Percentiles rank a stretch among this genome's conserved stretches.
Conservation (phyloP, 441 rosid species). For the Aquilaria agallochum region DNA sequence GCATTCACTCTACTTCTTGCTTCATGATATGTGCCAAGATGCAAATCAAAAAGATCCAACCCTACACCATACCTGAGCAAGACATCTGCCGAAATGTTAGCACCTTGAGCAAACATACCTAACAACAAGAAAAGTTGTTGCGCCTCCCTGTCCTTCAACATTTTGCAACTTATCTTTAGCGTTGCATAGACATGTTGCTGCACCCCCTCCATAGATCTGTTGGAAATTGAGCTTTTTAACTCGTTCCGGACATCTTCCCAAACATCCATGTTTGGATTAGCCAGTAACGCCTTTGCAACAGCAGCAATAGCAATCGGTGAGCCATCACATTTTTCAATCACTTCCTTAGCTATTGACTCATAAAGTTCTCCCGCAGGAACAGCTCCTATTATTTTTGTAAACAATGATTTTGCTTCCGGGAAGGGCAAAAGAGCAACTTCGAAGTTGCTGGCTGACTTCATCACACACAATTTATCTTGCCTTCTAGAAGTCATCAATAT, state of each 20-base stretch:
- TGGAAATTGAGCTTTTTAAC: slow-evolving; percentile 1
- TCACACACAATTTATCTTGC: background rate
- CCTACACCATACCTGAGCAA: slow-evolving; percentile 15
- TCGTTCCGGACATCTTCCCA: no score
- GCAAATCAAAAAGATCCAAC: slow-evolving; percentile 12
- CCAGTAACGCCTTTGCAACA: slow-evolving; percentile 16
- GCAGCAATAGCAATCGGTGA: slow-evolving; percentile 19
- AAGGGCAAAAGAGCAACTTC: no score
- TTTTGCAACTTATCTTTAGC: slow-evolving; percentile 16
- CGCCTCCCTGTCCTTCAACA: no score
- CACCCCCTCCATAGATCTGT: background rate
- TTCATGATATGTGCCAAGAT: background rate
- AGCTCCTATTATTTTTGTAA: background rate
- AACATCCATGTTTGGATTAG: background rate
- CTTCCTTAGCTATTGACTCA: background rate
- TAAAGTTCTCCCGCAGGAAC: background rate
- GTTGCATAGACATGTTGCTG: background rate
- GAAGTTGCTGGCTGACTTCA: background rate
- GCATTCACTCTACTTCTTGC: slow-evolving; percentile 13
- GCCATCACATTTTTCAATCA: slow-evolving; percentile 16
- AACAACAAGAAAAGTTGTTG: no score
- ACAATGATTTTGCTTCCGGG: slow-evolving; percentile 3
- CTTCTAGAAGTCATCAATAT: background rate
- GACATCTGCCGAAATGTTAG: slow-evolving; percentile 3
- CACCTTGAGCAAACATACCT: slow-evolving; percentile 6